A percentile compares a stretch with the other conserved stretches of the same genome.
Evolutionary conservation across 306 rosid species (phyloP).

Genomic region (Myrica gale): DNA sequence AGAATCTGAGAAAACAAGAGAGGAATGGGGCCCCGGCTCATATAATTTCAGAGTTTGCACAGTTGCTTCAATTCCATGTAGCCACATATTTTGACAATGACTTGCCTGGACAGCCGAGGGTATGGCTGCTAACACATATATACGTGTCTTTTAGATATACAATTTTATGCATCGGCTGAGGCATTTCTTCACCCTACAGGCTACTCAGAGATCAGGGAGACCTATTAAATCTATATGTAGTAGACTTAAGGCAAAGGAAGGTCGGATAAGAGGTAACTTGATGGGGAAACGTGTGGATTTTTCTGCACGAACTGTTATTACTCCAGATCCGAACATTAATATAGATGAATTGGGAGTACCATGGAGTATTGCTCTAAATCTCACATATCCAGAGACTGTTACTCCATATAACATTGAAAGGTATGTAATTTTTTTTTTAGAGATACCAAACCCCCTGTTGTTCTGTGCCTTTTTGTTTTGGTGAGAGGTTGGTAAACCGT

Average conservation of each 20-base stretch:
- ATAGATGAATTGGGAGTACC: constrained; percentile 96
- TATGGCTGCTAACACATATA: constrained; percentile 38
- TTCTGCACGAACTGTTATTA: constrained; percentile 97
- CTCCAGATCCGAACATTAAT: constrained; percentile 96
- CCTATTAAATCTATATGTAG: constrained; percentile 98
- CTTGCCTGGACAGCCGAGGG: constrained; percentile 97
- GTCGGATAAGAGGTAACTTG: constrained; percentile 97
- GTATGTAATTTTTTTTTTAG: constrained; percentile 23
- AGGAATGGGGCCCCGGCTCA: constrained; percentile 98
- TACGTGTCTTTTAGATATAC: background rate
- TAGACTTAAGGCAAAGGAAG: constrained; percentile 99
- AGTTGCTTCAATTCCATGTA: constrained; percentile 90
- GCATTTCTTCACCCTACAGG: constrained; percentile 42
- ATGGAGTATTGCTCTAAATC: constrained; percentile 95
- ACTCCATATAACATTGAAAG: constrained; percentile 98
- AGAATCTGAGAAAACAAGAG: constrained; percentile 89
- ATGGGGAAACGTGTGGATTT: constrained; percentile 99
- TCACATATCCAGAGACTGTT: constrained; percentile 97
- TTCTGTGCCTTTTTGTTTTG: background rate
- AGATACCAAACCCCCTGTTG: constrained; percentile 4
- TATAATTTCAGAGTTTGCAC: constrained; percentile 93
- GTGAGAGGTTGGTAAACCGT: constrained; percentile 7
- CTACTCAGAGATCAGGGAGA: constrained; percentile 96
- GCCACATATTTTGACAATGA: constrained; percentile 97
- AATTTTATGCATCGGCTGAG: constrained; percentile 6